These are phyloP conservation scores for Colletotrichum viniferum DNA, from an alignment of 2,329 filamentous ascomycete species.

Conservation along the genomic window DNA sequence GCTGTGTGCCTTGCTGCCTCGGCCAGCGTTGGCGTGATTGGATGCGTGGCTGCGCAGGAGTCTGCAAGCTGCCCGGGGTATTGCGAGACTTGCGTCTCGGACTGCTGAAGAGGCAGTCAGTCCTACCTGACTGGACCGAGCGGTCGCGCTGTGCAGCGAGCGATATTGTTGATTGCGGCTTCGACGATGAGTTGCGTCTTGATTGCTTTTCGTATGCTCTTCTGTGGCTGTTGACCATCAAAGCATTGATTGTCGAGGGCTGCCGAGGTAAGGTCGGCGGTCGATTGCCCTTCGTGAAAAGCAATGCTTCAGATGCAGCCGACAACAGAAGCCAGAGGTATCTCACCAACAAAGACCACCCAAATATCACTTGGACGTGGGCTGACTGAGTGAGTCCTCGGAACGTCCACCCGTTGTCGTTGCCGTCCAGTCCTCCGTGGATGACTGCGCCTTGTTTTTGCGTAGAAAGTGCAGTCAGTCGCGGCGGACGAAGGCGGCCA, in stretches of 20 bases:
- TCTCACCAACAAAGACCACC: neutral
- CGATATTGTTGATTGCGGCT: neutral
- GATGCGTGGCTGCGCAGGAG: neutral
- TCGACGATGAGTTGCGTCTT: neutral
- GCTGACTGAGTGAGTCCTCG: neutral
- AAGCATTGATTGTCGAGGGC: neutral
- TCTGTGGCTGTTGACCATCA: neutral
- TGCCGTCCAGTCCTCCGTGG: neutral
- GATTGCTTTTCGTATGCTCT: neutral
- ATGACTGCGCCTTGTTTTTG: neutral
- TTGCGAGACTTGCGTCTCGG: neutral
- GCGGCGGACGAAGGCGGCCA: neutral
- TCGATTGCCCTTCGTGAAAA: neutral
- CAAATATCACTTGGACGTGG: neutral
- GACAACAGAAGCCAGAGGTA: neutral
- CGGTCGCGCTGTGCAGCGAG: neutral
- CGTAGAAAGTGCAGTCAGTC: neutral
- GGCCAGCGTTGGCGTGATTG: neutral
- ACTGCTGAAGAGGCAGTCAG: neutral
- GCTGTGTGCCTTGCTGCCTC: slow-evolving; percentile 13
- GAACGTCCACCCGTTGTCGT: neutral
- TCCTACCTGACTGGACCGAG: neutral
- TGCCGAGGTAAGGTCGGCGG: neutral
- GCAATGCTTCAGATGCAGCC: neutral
- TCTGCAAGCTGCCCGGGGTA: neutral